Evolutionary conservation across 768 basidiomycete species (phyloP), one percentile per base, ranked within the genome.

Genomic region (Paxillus involutus): DNA sequence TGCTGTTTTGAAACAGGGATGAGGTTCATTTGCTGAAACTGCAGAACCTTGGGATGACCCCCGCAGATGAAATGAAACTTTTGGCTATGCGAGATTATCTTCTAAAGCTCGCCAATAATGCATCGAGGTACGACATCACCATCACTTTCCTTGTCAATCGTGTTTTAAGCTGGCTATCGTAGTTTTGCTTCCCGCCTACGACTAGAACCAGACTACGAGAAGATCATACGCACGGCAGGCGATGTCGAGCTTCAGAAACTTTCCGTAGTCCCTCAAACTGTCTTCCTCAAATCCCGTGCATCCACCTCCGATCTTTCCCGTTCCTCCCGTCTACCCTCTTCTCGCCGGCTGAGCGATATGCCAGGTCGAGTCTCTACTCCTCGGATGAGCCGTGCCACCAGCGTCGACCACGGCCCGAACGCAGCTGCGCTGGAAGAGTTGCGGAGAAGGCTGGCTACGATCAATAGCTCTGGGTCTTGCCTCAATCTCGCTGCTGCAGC

Each of bases 41-140:
- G 40, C 90, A 91, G 59, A 89, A 93, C 63, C 72, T 98, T 14
- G 96, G 95, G 2, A 93, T 97, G 88, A 86, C 83, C 1, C 56
- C 79, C 3, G 75, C 76, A 24, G 95, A 96, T 63, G 94, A 98
- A 67, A 80, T 73, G 51, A 98, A 98, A 68, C 74, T 99, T 19
- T 73, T 84, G n/a, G 84, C 91, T 0, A 84, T 99, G 85, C 77
- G 88, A 19, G 94, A 96, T 57, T 94, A 96, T 64, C 86, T 92
- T 42, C 68, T 89, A 47, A 94, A 93, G 65, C 77, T 95, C 8
- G 90, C 93, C 0, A 84, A 85, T 56, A 85, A 88, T 2, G 84
- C 84, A 0, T 82, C 88, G 37, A 93, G 88, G 91, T 90, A 57
- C 17, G 77, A 59, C 14, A 21, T 49, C 4, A 35, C 8, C 14